phyloP scores from a whole-genome alignment of 805 yeast species.

The Lipomyces starkeyi region DNA sequence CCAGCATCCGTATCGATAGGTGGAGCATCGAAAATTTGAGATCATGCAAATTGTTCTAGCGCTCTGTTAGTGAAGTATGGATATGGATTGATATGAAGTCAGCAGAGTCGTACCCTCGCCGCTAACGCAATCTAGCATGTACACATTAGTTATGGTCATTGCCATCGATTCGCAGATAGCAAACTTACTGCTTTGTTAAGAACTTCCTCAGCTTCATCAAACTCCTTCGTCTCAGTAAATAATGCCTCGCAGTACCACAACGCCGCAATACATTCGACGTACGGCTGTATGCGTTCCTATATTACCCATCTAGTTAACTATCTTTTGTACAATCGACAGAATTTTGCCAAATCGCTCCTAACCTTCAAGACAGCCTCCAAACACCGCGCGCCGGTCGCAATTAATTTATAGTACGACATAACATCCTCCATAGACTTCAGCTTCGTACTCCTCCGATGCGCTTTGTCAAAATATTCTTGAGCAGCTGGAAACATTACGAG shows the following conservation, averaged over 20 bases:
- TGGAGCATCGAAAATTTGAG: slow-evolving; percentile 33
- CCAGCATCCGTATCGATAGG: slow-evolving; percentile 25
- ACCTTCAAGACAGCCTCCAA: slow-evolving; percentile 34
- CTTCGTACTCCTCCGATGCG: slow-evolving; percentile 20
- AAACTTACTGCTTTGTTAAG: slow-evolving; percentile 33
- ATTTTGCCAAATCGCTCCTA: no score
- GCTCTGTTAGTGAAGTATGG: not conserved
- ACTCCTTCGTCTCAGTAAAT: slow-evolving; percentile 20
- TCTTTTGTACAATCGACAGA: not conserved
- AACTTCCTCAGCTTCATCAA: slow-evolving; percentile 31
- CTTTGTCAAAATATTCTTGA: slow-evolving; percentile 22
- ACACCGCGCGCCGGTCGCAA: slow-evolving; percentile 34
- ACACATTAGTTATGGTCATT: not conserved
- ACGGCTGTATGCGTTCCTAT: slow-evolving; percentile 33
- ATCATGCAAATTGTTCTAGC: slow-evolving; percentile 29
- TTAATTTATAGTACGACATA: slow-evolving; percentile 28
- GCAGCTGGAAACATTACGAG: slow-evolving; percentile 33
- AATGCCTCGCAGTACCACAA: slow-evolving; percentile 32
- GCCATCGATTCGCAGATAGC: not conserved
- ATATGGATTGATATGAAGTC: not conserved
- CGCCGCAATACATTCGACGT: slow-evolving; percentile 36
- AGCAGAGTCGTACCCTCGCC: slow-evolving; percentile 6
- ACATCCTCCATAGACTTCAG: slow-evolving; percentile 28
- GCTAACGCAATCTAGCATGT: slow-evolving; percentile 27
- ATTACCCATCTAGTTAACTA: no score